phyloP scores from a whole-genome alignment of 208 protist species.

The Zelonia costaricensis region DNA sequence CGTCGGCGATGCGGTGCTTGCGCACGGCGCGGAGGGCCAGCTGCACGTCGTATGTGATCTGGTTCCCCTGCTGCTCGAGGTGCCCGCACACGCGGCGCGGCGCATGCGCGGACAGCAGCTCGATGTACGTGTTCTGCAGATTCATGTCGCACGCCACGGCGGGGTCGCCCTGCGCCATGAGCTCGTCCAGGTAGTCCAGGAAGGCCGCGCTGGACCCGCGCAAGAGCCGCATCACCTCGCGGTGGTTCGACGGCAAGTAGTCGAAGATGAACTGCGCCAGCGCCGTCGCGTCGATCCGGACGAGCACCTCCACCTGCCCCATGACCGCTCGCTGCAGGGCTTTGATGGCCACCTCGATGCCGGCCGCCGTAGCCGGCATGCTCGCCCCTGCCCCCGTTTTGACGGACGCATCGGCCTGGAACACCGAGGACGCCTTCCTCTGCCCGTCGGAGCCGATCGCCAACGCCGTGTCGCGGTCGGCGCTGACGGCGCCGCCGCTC shows the following conservation, averaged over 20 bases:
- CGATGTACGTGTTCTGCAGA: conserved; percentile 86
- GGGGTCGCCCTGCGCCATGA: conserved; percentile 55
- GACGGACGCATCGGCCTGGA: too few relatives aligned
- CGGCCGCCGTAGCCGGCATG: background rate
- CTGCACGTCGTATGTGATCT: conserved; percentile 70
- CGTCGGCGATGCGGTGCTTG: conserved; percentile 56
- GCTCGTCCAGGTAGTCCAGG: conserved; percentile 72
- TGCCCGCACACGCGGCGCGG: conserved; percentile 65
- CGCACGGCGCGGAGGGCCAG: conserved; percentile 47
- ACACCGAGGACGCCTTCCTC: background rate
- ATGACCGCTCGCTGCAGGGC: conserved; percentile 57
- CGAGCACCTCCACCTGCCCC: conserved; percentile 48
- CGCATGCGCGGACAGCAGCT: conserved; percentile 63
- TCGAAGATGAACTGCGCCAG: conserved; percentile 79
- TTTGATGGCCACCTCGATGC: conserved; percentile 16
- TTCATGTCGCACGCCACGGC: conserved; percentile 46
- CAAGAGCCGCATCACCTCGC: conserved; percentile 68
- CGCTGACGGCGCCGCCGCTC: background rate
- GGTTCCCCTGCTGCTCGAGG: conserved; percentile 36
- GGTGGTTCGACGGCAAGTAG: conserved; percentile 60
- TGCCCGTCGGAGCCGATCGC: background rate
- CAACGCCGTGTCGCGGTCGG: background rate
- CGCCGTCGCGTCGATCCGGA: conserved; percentile 55
- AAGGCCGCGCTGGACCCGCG: conserved; percentile 60
- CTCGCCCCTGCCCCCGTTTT: background rate